Conservation (phyloP, 2,329 filamentous ascomycete genomes). For the Eurotiales sp. region DNA sequence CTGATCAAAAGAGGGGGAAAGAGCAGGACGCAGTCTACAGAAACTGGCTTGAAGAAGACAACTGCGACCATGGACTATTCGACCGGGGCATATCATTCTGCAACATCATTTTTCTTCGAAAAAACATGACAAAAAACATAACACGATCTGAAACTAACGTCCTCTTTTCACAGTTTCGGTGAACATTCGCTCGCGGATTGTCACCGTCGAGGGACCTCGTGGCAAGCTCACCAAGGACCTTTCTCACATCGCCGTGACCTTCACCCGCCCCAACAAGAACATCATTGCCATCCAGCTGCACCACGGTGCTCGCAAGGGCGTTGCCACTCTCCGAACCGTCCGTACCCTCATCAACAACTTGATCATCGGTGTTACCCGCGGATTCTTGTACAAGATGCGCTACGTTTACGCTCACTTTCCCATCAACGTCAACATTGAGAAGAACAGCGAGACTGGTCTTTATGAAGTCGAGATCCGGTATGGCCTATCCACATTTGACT, state of each 20-base stretch:
- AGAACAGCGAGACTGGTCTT: constrained; percentile 85
- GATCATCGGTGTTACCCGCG: constrained; percentile 96
- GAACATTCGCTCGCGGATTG: constrained; percentile 90
- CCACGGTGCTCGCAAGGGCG: constrained; percentile 96
- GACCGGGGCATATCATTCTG: not conserved
- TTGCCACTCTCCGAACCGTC: constrained; percentile 96
- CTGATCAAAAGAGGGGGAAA: not conserved
- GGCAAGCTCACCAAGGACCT: constrained; percentile 98
- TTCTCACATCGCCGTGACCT: constrained; percentile 93
- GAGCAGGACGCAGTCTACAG: not conserved
- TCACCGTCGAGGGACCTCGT: constrained; percentile 96
- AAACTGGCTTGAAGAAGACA: not conserved
- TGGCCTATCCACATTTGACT: constrained; percentile 30
- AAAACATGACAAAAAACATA: too few species aligned
- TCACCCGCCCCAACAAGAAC: constrained; percentile 80
- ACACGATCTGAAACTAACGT: not conserved
- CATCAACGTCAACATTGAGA: constrained; percentile 99
- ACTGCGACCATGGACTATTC: too few species aligned
- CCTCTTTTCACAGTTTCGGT: constrained; percentile 71
- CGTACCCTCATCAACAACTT: constrained; percentile 98
- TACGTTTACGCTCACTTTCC: constrained; percentile 99
- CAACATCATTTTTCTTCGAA: not conserved
- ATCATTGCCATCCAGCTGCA: constrained; percentile 96
- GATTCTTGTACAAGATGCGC: constrained; percentile 99
- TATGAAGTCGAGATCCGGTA: constrained; percentile 97